phyloP scores from a whole-genome alignment of 2,329 filamentous ascomycete genomes.

The Cylindrodendrum hubeiense region DNA sequence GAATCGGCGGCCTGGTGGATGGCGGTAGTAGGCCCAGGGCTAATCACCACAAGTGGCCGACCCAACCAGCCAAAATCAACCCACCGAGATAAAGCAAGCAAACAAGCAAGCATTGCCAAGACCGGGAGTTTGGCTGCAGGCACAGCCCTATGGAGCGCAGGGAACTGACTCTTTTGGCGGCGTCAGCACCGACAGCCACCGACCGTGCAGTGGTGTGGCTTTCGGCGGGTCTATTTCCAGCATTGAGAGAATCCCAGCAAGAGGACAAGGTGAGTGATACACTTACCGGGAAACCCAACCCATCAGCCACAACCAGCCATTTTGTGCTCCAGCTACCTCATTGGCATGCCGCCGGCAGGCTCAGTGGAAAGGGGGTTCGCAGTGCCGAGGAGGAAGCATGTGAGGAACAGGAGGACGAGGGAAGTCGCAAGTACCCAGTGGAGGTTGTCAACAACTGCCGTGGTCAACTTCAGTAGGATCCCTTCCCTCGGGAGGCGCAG shows the following conservation, averaged over 20 bases:
- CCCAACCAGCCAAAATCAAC: slow-evolving; percentile 16
- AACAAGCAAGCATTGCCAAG: slow-evolving; percentile 40
- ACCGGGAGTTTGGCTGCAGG: slow-evolving; percentile 3
- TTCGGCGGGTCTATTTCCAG: slow-evolving; percentile 16
- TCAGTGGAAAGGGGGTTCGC: neutral
- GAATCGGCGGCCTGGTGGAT: slow-evolving; percentile 16
- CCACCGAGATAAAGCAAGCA: slow-evolving; percentile 17
- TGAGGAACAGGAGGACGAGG: neutral
- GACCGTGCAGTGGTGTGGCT: slow-evolving; percentile 14
- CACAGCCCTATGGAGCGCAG: slow-evolving; percentile 34
- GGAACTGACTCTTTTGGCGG: slow-evolving; percentile 23
- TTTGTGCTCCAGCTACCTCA: neutral
- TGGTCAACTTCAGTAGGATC: neutral
- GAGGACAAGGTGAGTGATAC: neutral
- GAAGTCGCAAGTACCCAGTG: neutral
- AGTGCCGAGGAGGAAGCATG: slow-evolving; percentile 8
- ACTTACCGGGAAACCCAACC: slow-evolving; percentile 10
- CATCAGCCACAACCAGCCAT: slow-evolving; percentile 6
- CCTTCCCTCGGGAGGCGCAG: neutral
- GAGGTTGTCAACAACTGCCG: neutral
- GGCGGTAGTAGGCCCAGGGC: slow-evolving; percentile 4
- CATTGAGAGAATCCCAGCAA: neutral
- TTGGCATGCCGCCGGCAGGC: neutral
- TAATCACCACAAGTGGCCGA: neutral
- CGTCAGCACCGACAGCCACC: slow-evolving; percentile 32